Evolutionary conservation across 139 green algal genomes (phyloP).

Genomic region (Asterochloris sp.): DNA sequence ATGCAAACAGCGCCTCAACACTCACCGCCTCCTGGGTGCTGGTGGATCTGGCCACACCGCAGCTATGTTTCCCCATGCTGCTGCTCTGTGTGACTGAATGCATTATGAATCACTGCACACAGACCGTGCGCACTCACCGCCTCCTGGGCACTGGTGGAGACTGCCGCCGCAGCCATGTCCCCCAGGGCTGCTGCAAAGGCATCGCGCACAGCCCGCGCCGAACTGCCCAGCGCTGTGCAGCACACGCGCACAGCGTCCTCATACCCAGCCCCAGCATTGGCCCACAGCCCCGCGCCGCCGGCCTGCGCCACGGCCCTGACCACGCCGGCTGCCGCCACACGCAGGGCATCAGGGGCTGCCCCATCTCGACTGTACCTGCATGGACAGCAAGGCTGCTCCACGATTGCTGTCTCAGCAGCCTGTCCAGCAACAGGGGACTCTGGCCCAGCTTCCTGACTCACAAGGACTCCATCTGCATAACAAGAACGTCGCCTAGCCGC

Average conservation of each 20-base stretch:
- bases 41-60: no score
- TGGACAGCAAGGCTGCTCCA: background rate
- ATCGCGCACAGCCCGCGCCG: constrained; percentile 32
- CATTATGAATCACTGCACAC: background rate
- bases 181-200: constrained; percentile 54
- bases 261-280: constrained; percentile 35
- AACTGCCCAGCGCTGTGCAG: constrained; percentile 40
- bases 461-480: no score
- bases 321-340: constrained; percentile 30
- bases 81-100: no score
- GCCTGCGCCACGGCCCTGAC: constrained; percentile 43
- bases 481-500: no score
- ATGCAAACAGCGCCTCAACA: no score
- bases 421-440: no score
- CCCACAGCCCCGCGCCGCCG: constrained; percentile 60
- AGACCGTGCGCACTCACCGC: constrained; percentile 6
- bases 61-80: no score
- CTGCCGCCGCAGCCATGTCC: constrained; percentile 46
- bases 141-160: constrained; percentile 1
- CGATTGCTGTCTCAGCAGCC: no score
- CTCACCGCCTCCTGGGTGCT: no score
- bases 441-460: no score
- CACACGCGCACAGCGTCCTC: constrained; percentile 50
- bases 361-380: background rate
- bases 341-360: background rate